Percentiles rank a stretch among this genome's conserved stretches.
phyloP scores from a whole-genome alignment of 2,329 filamentous ascomycete species.

The Gyromitra esculenta region DNA sequence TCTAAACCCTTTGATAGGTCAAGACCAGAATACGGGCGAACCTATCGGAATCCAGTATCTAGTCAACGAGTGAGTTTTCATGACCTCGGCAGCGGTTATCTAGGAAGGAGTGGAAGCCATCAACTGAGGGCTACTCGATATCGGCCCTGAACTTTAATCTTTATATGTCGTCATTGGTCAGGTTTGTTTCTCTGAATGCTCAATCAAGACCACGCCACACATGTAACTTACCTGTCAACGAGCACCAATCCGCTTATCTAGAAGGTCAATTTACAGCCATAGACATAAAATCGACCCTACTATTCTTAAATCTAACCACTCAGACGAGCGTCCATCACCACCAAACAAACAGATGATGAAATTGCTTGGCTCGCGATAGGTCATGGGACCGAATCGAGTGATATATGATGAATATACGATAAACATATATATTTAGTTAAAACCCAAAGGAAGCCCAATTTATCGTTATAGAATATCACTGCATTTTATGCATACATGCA shows the following conservation, averaged over 20 bases:
- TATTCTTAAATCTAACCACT: too few relatives aligned
- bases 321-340: too few relatives aligned
- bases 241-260: too few relatives aligned
- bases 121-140: neutral
- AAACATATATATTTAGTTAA: neutral
- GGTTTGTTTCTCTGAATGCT: neutral
- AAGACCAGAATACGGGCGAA: neutral
- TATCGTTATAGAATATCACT: too few relatives aligned
- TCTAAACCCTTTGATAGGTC: too few relatives aligned
- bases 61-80: conserved; percentile 6
- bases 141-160: neutral
- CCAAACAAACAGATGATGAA: too few relatives aligned
- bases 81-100: neutral
- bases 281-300: too few relatives aligned
- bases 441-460: too few relatives aligned
- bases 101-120: too few relatives aligned
- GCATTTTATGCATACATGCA: too few relatives aligned
- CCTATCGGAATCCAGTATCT: neutral
- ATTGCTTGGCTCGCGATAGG: neutral
- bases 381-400: neutral
- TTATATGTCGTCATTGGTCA: neutral
- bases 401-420: neutral
- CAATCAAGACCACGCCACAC: neutral
- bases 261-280: too few relatives aligned
- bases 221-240: too few relatives aligned